Percentiles rank a stretch among this genome's conserved stretches.
Conservation (phyloP, 495 filamentous ascomycete genomes). For the Stereocaulon alpinum region DNA sequence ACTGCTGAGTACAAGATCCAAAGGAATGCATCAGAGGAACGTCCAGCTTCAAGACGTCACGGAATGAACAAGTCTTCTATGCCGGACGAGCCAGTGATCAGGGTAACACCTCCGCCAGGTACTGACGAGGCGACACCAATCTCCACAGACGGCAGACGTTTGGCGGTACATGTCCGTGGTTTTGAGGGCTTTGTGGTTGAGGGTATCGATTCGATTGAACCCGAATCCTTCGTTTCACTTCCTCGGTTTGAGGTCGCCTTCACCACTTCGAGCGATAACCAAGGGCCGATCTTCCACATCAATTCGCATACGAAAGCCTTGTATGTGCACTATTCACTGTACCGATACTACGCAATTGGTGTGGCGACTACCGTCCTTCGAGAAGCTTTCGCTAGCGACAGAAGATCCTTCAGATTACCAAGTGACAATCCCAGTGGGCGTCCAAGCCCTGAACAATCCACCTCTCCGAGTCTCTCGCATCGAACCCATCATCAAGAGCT, state of each 20-base stretch:
- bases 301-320: constrained; percentile 71
- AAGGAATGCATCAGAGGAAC: constrained; percentile 48
- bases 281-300: constrained; percentile 79
- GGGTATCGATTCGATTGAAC: constrained; percentile 69
- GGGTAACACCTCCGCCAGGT: constrained; percentile 49
- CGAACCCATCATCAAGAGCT: constrained; percentile 40
- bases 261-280: constrained; percentile 70
- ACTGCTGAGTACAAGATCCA: constrained; percentile 82
- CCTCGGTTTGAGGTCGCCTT: constrained; percentile 81
- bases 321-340: constrained; percentile 81
- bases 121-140: constrained; percentile 46
- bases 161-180: constrained; percentile 69
- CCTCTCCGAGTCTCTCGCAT: not conserved
- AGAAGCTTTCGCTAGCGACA: constrained; percentile 55
- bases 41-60: constrained; percentile 45
- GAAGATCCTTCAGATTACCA: constrained; percentile 18
- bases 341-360: constrained; percentile 83
- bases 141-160: constrained; percentile 71
- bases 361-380: constrained; percentile 68
- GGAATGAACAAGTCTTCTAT: constrained; percentile 44
- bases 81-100: constrained; percentile 40
- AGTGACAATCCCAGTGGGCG: not conserved
- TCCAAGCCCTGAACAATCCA: not conserved
- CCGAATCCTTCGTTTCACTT: constrained; percentile 75
- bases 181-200: constrained; percentile 87